Evolutionary conservation across 768 basidiomycete species (phyloP).

Genomic region (Trametes elegans): DNA sequence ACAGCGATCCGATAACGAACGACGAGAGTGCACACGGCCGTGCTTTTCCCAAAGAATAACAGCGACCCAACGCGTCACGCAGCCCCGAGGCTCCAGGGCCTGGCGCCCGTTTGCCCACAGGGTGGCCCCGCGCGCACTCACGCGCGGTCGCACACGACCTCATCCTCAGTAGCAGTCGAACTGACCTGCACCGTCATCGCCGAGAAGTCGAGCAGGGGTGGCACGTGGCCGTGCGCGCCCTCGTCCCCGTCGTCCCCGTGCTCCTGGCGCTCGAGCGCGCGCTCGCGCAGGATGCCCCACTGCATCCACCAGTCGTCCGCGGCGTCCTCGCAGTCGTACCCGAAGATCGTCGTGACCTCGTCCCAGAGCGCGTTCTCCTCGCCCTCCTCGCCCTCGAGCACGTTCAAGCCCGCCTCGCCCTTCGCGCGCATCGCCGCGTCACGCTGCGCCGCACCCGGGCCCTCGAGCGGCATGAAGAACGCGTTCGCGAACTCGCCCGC

Average conservation of each 20-base stretch:
- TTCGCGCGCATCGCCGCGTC: constrained; percentile 26
- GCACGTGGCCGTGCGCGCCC: neutral
- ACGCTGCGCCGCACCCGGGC: constrained; percentile 25
- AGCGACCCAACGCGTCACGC: too few species aligned
- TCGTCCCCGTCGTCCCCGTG: neutral
- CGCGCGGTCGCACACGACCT: too few species aligned
- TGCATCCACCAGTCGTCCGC: constrained; percentile 38
- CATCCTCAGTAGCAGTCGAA: neutral
- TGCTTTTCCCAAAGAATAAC: too few species aligned
- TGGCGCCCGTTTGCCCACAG: too few species aligned
- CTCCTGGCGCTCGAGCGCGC: constrained; percentile 11
- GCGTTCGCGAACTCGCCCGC: constrained; percentile 24
- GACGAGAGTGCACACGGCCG: too few species aligned
- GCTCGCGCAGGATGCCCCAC: constrained; percentile 32
- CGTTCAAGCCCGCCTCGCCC: constrained; percentile 23
- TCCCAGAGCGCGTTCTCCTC: constrained; percentile 25
- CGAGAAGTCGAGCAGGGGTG: constrained; percentile 5
- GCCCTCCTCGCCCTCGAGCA: constrained; percentile 27
- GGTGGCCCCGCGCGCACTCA: too few species aligned
- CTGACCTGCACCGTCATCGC: constrained; percentile 11
- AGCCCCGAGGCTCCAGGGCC: too few species aligned
- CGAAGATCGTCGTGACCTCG: constrained; percentile 30
- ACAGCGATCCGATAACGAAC: constrained; percentile 4
- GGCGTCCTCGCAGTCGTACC: constrained; percentile 37
- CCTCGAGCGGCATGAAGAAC: constrained; percentile 21